These are phyloP conservation scores for Eimeria zaria DNA, from an alignment of 169 alveolate species.

Conservation along the genomic window DNA sequence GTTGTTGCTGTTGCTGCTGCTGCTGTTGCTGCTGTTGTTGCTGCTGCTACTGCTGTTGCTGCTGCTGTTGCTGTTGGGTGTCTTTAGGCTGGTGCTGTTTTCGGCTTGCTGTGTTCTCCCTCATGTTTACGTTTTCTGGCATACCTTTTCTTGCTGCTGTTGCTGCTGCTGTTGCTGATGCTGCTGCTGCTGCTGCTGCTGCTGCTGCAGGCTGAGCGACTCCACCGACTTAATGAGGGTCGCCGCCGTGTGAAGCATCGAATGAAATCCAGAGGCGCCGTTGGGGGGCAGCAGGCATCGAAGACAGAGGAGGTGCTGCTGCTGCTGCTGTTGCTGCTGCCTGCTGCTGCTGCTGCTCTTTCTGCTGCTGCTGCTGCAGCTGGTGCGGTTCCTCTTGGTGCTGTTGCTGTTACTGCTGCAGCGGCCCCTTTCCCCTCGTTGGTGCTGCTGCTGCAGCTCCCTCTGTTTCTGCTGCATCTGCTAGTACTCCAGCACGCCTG, in stretches of 20 bases:
- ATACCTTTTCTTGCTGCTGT: background rate
- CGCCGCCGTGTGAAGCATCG: constrained; percentile 52
- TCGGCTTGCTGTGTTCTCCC: no score
- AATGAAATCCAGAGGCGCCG: background rate
- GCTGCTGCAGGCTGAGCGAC: constrained; percentile 41
- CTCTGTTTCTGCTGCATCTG: background rate
- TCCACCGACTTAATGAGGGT: constrained; percentile 39
- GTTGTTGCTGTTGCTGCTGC: background rate
- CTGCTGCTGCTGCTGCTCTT: background rate
- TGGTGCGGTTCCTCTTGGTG: background rate
- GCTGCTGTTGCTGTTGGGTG: no score
- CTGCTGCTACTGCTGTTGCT: background rate
- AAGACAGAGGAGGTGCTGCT: constrained; percentile 45
- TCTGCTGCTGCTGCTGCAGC: background rate
- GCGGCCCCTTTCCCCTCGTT: no score
- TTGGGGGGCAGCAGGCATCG: constrained; percentile 5
- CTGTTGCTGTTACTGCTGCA: constrained; percentile 10
- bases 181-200: background rate
- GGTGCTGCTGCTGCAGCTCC: background rate
- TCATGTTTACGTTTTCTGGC: background rate
- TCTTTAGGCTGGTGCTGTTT: no score
- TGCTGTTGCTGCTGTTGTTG: background rate
- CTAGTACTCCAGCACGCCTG: no score
- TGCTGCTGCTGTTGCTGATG: background rate
- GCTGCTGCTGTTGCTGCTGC: constrained; percentile 32